phyloP scores from a whole-genome alignment of 2,329 filamentous ascomycete species.

The Fusarium praegraminearum region DNA sequence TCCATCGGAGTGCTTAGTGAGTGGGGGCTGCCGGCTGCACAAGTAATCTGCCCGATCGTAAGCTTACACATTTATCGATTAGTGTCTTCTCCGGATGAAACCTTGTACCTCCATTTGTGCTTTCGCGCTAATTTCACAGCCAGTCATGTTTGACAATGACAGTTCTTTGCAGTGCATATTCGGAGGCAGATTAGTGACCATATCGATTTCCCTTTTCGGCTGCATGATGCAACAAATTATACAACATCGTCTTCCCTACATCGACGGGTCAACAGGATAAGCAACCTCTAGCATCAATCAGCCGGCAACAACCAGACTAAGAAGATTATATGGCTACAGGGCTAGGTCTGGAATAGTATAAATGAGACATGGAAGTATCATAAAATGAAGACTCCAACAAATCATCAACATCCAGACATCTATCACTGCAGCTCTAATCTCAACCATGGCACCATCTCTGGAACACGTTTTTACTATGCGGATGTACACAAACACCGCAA shows the following conservation, averaged over 20 bases:
- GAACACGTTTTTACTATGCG: constrained; percentile 10
- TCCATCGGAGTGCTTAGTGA: background rate
- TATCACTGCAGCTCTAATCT: rapidly evolving
- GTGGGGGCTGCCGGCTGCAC: no score
- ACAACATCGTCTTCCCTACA: background rate
- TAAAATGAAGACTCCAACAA: rapidly evolving
- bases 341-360: background rate
- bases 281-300: background rate
- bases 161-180: rapidly evolving
- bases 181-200: background rate
- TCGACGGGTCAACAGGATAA: background rate
- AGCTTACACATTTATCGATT: background rate
- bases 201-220: background rate
- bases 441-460: background rate
- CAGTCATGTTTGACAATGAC: no score
- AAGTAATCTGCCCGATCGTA: background rate
- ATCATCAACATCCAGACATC: background rate
- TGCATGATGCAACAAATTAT: no score
- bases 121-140: background rate
- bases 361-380: background rate
- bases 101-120: no score
- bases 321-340: background rate
- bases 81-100: background rate
- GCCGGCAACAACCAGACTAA: background rate
- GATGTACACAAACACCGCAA: background rate